A percentile compares a stretch with the other conserved stretches of the same genome.
Evolutionary conservation across 768 basidiomycete genomes (phyloP).

Genomic region (Gloeophyllum trabeum): DNA sequence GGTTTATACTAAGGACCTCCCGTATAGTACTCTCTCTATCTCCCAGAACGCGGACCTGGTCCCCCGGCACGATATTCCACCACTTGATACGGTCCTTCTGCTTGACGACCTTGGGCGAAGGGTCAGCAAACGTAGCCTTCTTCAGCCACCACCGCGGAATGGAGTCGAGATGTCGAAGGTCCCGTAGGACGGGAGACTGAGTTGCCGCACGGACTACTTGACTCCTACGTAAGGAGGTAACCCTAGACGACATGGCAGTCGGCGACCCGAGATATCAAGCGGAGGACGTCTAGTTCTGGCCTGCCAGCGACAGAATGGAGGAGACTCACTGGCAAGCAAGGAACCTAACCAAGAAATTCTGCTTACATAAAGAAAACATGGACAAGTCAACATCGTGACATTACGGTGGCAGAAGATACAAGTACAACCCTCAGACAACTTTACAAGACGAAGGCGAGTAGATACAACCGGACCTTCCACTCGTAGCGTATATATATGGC

Average conservation of each 20-base stretch:
- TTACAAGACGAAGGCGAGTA: background rate
- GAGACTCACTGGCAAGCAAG: too few species aligned
- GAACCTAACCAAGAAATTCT: too few species aligned
- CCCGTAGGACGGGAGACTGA: constrained; percentile 40
- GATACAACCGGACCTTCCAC: background rate
- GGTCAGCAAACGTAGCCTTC: constrained; percentile 30
- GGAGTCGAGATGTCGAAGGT: constrained; percentile 54
- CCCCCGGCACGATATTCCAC: constrained; percentile 85
- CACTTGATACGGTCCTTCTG: constrained; percentile 66
- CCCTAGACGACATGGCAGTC: too few species aligned
- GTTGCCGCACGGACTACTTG: constrained; percentile 1
- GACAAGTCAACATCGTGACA: background rate
- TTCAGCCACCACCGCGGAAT: constrained; percentile 45
- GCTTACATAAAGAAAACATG: background rate
- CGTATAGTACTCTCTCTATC: constrained; percentile 48
- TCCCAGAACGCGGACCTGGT: constrained; percentile 61
- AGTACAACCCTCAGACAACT: too few species aligned
- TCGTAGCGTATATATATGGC: too few species aligned
- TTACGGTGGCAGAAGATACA: background rate
- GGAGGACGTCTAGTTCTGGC: too few species aligned
- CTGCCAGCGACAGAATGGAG: too few species aligned
- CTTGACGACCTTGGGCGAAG: constrained; percentile 38
- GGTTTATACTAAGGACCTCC: constrained; percentile 67
- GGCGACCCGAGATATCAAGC: too few species aligned
- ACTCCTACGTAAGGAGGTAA: too few species aligned